Evolutionary conservation across 1,284 basidiomycete species (phyloP), one percentile per base, ranked within the genome.

Genomic region (Lignosus rhinocerotis): DNA sequence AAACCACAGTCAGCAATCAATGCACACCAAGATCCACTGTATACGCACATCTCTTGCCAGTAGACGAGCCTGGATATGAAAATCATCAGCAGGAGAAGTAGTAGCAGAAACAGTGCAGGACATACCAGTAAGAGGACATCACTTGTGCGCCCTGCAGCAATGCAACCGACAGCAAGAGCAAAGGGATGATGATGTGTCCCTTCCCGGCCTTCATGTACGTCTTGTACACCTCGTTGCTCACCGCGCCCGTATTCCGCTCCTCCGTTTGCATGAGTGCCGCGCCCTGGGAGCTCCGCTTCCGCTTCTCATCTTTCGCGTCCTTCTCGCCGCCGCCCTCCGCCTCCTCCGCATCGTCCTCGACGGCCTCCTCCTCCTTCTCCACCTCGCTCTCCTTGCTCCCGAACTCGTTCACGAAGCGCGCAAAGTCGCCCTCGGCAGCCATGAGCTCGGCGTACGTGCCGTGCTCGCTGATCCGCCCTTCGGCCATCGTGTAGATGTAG

Each of bases 391-490:
- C 81, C 59, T 81, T 81, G 33, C 81, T 78, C 17, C 85, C 85
- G 61, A 88, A 87, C 63, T 86, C 89, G 25, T 76, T 75, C 55
- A 94, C 78, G 61, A 96, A 87, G 55, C 78, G 80, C 31, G 88
- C 76, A 69, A 96, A 96, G 25, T 86, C 84, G 5, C 89, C 88
- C 12, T 84, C 73, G 43, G 79, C 80, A 7, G 72, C 74, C 70
- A 90, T 84, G 34, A 95, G 78, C 59, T 88, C 85, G 3, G 76
- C 69, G 63, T 91, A 93, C 1, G 89, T 88, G 1, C 92, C 94
- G 30, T 81, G 80, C 73, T 96, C 93, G 11, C 80, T 81, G 57
- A 96, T 84, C 25, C 75, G 78, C 2, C 94, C 93, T 48, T 93
- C 85, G 14, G 82, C 79, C 41, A 92, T 72, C 33, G 85, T 83